A percentile compares a stretch with the other conserved stretches of the same genome.
phyloP scores from a whole-genome alignment of 2,329 filamentous ascomycete species.

The Cryphonectria carpinicola region DNA sequence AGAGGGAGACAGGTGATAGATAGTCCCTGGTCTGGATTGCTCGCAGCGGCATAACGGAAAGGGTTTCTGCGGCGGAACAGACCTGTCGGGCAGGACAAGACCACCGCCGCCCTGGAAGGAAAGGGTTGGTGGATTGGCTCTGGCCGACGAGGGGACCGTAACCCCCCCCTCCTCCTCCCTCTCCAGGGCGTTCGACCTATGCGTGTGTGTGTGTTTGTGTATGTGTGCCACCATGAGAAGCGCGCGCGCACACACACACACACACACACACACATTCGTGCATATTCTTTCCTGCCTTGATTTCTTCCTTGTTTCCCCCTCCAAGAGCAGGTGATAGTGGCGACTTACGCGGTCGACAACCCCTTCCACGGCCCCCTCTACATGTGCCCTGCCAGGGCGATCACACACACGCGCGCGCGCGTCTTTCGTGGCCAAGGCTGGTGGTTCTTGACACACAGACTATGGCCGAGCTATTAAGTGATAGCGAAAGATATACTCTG shows the following conservation, averaged over 20 bases:
- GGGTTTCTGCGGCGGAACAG: not conserved
- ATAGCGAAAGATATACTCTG: not conserved
- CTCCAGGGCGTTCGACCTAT: not conserved
- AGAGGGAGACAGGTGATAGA: not conserved
- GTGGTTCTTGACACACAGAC: not conserved
- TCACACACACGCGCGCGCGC: not conserved
- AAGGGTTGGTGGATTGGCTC: not conserved
- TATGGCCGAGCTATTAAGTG: not conserved
- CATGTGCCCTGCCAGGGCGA: not conserved
- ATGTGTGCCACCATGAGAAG: not conserved
- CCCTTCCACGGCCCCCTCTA: not conserved
- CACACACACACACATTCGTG: not conserved
- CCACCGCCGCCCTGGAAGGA: not conserved
- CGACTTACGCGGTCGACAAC: not conserved
- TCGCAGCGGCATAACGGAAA: not conserved
- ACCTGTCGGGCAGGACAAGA: not conserved
- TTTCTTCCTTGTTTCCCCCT: too few species aligned
- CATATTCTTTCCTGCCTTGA: not conserved
- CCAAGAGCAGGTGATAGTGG: not conserved
- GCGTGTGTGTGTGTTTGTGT: not conserved
- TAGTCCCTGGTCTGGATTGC: conserved; percentile 5
- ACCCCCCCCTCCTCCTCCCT: too few species aligned
- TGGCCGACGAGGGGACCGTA: too few species aligned
- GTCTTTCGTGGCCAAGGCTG: not conserved
- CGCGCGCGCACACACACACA: too few species aligned